Conservation (phyloP, 2,329 filamentous ascomycete species). For the Cadophora sp. region DNA sequence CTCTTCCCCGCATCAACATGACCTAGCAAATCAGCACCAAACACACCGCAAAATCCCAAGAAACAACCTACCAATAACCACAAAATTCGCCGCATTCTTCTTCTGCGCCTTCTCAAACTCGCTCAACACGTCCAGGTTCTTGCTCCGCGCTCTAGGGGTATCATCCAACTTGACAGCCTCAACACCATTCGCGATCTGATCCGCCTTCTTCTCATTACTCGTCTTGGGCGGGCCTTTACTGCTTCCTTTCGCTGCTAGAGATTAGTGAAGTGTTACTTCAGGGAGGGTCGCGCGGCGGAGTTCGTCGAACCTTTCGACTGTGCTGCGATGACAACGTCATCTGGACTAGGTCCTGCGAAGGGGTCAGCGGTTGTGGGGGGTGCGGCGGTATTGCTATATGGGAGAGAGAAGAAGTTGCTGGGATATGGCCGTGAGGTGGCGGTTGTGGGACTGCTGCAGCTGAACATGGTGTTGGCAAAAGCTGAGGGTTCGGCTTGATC, state of each 20-base stretch:
- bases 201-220: constrained; percentile 49
- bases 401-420: constrained; percentile 47
- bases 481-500: constrained; percentile 47
- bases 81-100: constrained; percentile 88
- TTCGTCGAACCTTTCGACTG: constrained; percentile 82
- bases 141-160: constrained; percentile 66
- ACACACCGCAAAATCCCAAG: not conserved
- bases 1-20: constrained; percentile 98
- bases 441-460: constrained; percentile 33
- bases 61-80: constrained; percentile 75
- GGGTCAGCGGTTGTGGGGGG: constrained; percentile 58
- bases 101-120: constrained; percentile 78
- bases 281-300: constrained; percentile 37
- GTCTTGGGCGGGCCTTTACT: constrained; percentile 48
- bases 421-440: constrained; percentile 26
- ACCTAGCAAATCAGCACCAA: constrained; percentile 56
- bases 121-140: constrained; percentile 83
- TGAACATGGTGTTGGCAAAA: constrained; percentile 53
- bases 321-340: constrained; percentile 86
- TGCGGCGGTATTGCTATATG: constrained; percentile 46
- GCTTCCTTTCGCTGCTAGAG: constrained; percentile 51
- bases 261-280: constrained; percentile 47
- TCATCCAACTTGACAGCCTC: constrained; percentile 57
- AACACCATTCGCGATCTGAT: constrained; percentile 54
- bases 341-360: constrained; percentile 87